Evolutionary conservation across 768 basidiomycete species (phyloP).

Genomic region (Pulveroboletus sp.): DNA sequence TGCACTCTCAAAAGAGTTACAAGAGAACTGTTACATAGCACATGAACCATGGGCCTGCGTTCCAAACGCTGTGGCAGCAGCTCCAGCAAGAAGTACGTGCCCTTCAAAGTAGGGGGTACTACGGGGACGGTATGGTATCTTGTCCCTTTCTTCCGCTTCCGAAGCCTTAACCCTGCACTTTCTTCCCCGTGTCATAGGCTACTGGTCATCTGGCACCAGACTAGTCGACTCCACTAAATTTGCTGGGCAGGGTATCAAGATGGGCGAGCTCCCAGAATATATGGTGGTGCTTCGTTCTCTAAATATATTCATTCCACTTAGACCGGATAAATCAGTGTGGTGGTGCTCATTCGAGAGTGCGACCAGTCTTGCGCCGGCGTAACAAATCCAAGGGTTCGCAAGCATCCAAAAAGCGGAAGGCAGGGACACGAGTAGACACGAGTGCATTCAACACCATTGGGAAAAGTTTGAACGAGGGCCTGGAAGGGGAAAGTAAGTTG

Average conservation of each 20-base stretch:
- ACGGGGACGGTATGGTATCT: conserved; percentile 61
- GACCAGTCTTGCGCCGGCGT: conserved; percentile 45
- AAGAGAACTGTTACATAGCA: conserved; percentile 40
- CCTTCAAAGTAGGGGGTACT: conserved; percentile 73
- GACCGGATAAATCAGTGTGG: conserved; percentile 53
- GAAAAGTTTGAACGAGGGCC: conserved; percentile 41
- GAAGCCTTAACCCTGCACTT: conserved; percentile 4
- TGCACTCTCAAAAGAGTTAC: neutral
- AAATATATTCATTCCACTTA: neutral
- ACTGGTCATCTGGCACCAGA: conserved; percentile 76
- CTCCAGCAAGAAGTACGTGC: conserved; percentile 61
- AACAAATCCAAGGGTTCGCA: conserved; percentile 57
- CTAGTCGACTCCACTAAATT: conserved; percentile 60
- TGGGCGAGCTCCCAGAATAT: conserved; percentile 69
- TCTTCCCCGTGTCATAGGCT: conserved; percentile 42
- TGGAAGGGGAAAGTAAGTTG: conserved; percentile 33
- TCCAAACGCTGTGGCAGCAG: conserved; percentile 69
- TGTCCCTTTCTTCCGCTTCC: neutral
- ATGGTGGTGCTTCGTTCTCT: conserved; percentile 41
- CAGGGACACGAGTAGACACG: conserved; percentile 62
- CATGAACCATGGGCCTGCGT: conserved; percentile 74
- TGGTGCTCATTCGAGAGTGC: conserved; percentile 63
- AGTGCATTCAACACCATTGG: conserved; percentile 59
- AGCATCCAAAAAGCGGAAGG: conserved; percentile 63
- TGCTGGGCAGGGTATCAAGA: conserved; percentile 45